Conservation (phyloP, 371 early-diverging fungal species). For the Mucor irregularis region DNA sequence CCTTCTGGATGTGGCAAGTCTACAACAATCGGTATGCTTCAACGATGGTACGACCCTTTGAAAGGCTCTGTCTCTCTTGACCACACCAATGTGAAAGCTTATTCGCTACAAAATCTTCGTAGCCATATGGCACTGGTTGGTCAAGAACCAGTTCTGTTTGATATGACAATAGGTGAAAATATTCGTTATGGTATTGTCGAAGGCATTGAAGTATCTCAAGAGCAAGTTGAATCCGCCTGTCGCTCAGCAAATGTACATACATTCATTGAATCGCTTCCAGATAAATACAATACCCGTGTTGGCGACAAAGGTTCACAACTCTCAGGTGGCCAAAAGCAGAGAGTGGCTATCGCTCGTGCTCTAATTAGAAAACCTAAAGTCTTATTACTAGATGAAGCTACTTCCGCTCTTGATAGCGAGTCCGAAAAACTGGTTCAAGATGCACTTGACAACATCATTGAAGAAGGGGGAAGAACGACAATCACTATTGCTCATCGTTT, state of each 20-base stretch:
- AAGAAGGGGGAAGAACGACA: slow-evolving; percentile 61
- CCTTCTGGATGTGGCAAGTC: slow-evolving; percentile 87
- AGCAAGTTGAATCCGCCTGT: slow-evolving; percentile 66
- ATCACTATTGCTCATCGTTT: slow-evolving; percentile 74
- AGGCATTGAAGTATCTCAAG: slow-evolving; percentile 35
- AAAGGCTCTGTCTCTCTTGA: slow-evolving; percentile 66
- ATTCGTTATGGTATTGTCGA: slow-evolving; percentile 66
- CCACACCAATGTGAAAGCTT: slow-evolving; percentile 60
- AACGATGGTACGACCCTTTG: slow-evolving; percentile 82
- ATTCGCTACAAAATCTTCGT: slow-evolving; percentile 64
- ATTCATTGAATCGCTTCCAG: slow-evolving; percentile 65
- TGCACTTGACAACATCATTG: slow-evolving; percentile 75
- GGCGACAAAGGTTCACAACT: slow-evolving; percentile 76
- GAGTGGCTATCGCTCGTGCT: slow-evolving; percentile 71
- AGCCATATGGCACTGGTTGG: slow-evolving; percentile 78
- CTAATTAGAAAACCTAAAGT: slow-evolving; percentile 83
- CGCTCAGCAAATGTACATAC: slow-evolving; percentile 77
- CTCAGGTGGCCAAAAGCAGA: slow-evolving; percentile 75
- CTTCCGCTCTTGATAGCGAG: slow-evolving; percentile 88
- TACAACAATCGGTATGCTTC: slow-evolving; percentile 79
- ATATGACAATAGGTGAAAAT: slow-evolving; percentile 77
- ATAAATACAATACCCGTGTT: slow-evolving; percentile 79
- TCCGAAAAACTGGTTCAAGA: slow-evolving; percentile 87
- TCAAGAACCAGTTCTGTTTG: slow-evolving; percentile 91
- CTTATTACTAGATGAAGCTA: slow-evolving; percentile 96